Evolutionary conservation across 2,329 filamentous ascomycete genomes (phyloP), one percentile per base, ranked within the genome.

Genomic region (Penicillium sp.): DNA sequence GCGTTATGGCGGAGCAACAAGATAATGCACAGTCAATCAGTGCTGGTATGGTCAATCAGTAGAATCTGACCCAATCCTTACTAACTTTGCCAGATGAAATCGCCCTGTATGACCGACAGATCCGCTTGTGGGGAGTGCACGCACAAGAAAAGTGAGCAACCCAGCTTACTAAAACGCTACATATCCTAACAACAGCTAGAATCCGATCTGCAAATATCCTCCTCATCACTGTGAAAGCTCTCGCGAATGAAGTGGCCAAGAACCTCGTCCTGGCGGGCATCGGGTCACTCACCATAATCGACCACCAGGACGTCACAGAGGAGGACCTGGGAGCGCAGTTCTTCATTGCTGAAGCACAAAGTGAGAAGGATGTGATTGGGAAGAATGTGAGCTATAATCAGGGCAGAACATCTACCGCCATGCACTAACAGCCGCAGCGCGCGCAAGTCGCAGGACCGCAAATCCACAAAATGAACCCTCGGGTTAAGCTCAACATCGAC

Each of bases 261-360:
- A 98, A 97, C 66, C 83, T 98, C 21, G 91, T 96, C 17, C 81
- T 98, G 3, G 90, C 93, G 21, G 93, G 93, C 52, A 86, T 98
- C 61, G 86, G 87, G 50, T 91, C 88, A 29, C 77, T 98, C 53
- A 97, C 91, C 15, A 82, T 98, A 49, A 76, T 93, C 51, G 93
- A 98, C 70, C 79, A 87, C 61, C 82, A 84, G 48, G 55, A 72
- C 9, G 85, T 95, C 49, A 85, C 80, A 0, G 84, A 90, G 61
- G 80, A 85, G 44, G 91, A 97, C 66, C 74, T 95, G 2, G 87
- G 85, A 34, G 80, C 84, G 15, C 84, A 89, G 59, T 91, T 97
- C 73, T 87, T 97, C 69, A 72, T 97, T 45, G 79, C 81, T 45
- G 80, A 89, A 35, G 76, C 75, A 47, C 77, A 84, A 58, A 62